These are phyloP conservation scores for Coemansia sp. DNA, from an alignment of 192 early-diverging fungal genomes.

Conservation along the genomic window DNA sequence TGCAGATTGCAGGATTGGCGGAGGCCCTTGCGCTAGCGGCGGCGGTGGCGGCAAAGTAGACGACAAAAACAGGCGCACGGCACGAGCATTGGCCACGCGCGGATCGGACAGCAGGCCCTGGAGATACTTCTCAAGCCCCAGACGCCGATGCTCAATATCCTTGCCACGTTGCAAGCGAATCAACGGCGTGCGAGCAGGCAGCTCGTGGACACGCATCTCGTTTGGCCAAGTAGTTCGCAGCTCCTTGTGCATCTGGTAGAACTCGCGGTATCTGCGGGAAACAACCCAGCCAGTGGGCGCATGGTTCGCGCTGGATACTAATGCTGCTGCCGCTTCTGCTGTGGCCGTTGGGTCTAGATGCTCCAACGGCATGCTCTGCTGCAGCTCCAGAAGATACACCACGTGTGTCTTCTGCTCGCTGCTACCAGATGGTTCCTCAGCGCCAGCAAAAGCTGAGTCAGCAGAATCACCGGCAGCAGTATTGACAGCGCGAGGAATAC, in stretches of 20 bases:
- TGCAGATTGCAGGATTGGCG: not conserved
- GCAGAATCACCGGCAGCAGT: not conserved
- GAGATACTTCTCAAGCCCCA: conserved; percentile 72
- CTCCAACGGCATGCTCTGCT: conserved; percentile 51
- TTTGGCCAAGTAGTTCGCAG: conserved; percentile 59
- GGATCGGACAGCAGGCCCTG: conserved; percentile 57
- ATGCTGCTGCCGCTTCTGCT: not conserved
- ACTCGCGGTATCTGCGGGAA: conserved; percentile 82
- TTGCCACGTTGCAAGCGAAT: conserved; percentile 64
- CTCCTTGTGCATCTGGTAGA: conserved; percentile 74
- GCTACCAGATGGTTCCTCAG: not conserved
- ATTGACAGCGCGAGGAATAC: conserved; percentile 40
- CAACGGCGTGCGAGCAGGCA: conserved; percentile 74
- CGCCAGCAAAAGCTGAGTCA: not conserved
- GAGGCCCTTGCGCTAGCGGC: conserved; percentile 4
- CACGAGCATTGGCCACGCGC: conserved; percentile 62
- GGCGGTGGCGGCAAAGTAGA: conserved; percentile 23
- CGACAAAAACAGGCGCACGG: conserved; percentile 74
- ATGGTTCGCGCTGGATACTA: not conserved
- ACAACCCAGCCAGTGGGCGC: conserved; percentile 68
- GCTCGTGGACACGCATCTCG: conserved; percentile 64
- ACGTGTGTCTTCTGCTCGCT: conserved; percentile 16
- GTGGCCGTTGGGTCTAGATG: conserved; percentile 17
- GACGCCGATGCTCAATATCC: conserved; percentile 67
- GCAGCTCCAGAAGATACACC: conserved; percentile 66